Conservation (phyloP, 257 asterid species). For the Paulownia fortunei region DNA sequence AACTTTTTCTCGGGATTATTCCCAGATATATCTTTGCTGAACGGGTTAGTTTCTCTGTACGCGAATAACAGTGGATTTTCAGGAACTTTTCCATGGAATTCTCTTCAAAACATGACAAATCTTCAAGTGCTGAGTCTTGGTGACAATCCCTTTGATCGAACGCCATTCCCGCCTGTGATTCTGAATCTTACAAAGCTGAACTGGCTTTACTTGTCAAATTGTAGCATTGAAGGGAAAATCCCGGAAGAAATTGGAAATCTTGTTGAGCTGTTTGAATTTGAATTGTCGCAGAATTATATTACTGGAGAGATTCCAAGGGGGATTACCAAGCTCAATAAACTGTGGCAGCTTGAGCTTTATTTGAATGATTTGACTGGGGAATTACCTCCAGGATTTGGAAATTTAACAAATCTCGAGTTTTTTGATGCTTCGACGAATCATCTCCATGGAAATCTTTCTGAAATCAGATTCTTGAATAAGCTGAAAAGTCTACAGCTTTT, state of each 20-base stretch:
- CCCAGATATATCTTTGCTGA: conserved; percentile 57
- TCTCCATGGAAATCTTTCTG: conserved; percentile 67
- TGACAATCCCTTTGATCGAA: conserved; percentile 58
- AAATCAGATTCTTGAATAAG: conserved; percentile 54
- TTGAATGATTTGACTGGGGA: conserved; percentile 58
- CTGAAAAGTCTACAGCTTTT: conserved; percentile 70
- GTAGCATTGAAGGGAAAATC: conserved; percentile 69
- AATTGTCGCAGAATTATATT: conserved; percentile 57
- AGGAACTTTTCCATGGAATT: conserved; percentile 74
- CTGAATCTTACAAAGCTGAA: conserved; percentile 45
- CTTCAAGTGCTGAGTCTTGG: conserved; percentile 71
- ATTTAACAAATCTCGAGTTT: conserved; percentile 60
- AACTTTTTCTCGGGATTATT: conserved; percentile 61
- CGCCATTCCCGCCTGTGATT: conserved; percentile 58
- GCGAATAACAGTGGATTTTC: conserved; percentile 72
- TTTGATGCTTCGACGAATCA: conserved; percentile 78
- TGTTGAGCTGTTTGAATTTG: conserved; percentile 53
- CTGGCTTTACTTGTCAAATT: conserved; percentile 72
- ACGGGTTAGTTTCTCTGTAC: conserved; percentile 50
- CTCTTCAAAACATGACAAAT: conserved; percentile 51
- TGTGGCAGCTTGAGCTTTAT: conserved; percentile 81
- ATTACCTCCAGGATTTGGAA: conserved; percentile 72
- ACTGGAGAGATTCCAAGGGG: conserved; percentile 71
- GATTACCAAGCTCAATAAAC: conserved; percentile 61
- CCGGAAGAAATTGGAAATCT: conserved; percentile 81